These are phyloP conservation scores for Petunia axillaris DNA, from an alignment of 257 asterid species.

Conservation along the genomic window DNA sequence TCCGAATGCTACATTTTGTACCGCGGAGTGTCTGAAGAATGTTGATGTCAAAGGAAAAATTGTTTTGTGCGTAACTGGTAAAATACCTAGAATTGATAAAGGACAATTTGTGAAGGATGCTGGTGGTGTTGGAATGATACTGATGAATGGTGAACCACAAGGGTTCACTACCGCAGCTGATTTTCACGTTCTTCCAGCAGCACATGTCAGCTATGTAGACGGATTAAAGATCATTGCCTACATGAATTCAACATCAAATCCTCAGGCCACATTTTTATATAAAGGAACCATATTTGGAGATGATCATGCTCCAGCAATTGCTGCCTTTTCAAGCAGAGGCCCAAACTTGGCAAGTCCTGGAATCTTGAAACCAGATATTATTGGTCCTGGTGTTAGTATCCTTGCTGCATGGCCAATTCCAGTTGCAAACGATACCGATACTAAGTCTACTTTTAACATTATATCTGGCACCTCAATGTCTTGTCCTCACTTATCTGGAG, in stretches of 20 bases:
- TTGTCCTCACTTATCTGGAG: slow-evolving; percentile 47
- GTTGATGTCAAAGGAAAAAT: slow-evolving; percentile 35
- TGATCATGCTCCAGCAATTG: slow-evolving; percentile 32
- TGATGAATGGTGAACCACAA: neutral
- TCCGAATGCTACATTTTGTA: slow-evolving; percentile 3
- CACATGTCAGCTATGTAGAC: slow-evolving; percentile 33
- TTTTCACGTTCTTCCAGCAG: slow-evolving; percentile 39
- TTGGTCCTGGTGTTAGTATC: slow-evolving; percentile 41
- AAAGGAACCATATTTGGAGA: slow-evolving; percentile 42
- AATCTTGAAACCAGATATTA: slow-evolving; percentile 44
- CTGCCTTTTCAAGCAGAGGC: slow-evolving; percentile 43
- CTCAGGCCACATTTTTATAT: slow-evolving; percentile 29
- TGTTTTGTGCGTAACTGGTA: slow-evolving; percentile 36
- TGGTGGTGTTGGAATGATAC: slow-evolving; percentile 51
- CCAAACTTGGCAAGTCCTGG: slow-evolving; percentile 38
- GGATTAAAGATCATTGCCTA: slow-evolving; percentile 39
- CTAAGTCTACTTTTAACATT: slow-evolving; percentile 28
- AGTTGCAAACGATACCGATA: neutral
- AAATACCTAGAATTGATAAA: neutral
- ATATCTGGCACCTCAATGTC: slow-evolving; percentile 46
- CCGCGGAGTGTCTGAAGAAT: slow-evolving; percentile 25
- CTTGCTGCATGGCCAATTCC: slow-evolving; percentile 41
- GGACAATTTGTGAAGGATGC: slow-evolving; percentile 39
- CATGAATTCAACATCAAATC: slow-evolving; percentile 25
- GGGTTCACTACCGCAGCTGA: slow-evolving; percentile 32